A percentile compares a stretch with the other conserved stretches of the same genome.
Evolutionary conservation across 1,139 yeast species (phyloP).

Genomic region (Tardiomyces digboiensis): DNA sequence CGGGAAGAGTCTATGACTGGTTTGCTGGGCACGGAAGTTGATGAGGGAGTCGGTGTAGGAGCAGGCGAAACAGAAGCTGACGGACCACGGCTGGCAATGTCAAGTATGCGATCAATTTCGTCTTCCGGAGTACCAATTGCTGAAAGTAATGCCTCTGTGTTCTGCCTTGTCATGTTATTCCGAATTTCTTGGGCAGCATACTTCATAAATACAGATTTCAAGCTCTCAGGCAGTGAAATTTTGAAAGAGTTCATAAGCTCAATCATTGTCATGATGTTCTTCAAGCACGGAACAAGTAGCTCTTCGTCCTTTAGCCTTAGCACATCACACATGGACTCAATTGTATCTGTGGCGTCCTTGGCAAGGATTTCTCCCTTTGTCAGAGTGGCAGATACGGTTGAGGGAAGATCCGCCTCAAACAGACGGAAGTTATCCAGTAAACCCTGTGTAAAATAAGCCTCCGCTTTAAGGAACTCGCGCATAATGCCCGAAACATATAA

Average conservation of each 20-base stretch:
- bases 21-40: background rate
- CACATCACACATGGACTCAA: conserved; percentile 57
- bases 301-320: conserved; percentile 72
- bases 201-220: conserved; percentile 14
- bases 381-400: conserved; percentile 17
- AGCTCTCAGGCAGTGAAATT: conserved; percentile 17
- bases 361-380: conserved; percentile 18
- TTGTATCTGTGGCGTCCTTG: conserved; percentile 17
- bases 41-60: background rate
- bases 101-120: conserved; percentile 11
- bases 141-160: conserved; percentile 14
- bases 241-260: conserved; percentile 21
- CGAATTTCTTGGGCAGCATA: conserved; percentile 16
- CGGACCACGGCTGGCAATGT: conserved; percentile 7
- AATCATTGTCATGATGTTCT: conserved; percentile 41
- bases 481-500: conserved; percentile 47
- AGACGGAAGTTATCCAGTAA: conserved; percentile 56
- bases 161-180: conserved; percentile 16
- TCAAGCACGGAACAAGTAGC: conserved; percentile 64
- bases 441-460: conserved; percentile 65
- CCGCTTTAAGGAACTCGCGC: conserved; percentile 79
- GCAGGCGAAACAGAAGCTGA: conserved; percentile 8
- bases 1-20: background rate
- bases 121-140: conserved; percentile 15
- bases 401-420: conserved; percentile 34